Evolutionary conservation across 2,329 filamentous ascomycete genomes (phyloP).

Genomic region (Colletotrichum acutatum): DNA sequence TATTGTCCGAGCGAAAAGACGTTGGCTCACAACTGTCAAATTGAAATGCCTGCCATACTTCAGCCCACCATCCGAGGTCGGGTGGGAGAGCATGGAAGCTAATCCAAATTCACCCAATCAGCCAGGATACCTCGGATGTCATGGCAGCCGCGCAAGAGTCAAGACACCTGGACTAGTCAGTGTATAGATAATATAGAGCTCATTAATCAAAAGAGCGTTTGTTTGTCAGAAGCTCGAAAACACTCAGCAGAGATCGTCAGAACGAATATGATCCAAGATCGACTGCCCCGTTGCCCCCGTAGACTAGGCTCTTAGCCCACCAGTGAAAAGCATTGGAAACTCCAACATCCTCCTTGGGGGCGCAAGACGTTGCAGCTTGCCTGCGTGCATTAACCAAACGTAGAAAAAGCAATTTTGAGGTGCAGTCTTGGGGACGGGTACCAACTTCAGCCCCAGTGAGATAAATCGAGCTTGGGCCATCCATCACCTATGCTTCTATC

Average conservation of each 20-base stretch:
- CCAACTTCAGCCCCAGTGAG: neutral
- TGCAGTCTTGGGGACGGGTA: conserved; percentile 16
- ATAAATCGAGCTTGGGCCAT: conserved; percentile 12
- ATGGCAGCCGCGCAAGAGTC: neutral
- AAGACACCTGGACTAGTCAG: neutral
- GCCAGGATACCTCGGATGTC: neutral
- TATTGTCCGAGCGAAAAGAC: neutral
- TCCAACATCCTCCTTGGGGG: neutral
- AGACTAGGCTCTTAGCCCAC: neutral
- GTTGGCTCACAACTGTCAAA: conserved; percentile 1
- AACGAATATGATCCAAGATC: neutral
- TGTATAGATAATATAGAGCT: neutral
- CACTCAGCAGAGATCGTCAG: neutral
- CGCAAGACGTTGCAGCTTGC: conserved; percentile 8
- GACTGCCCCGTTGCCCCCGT: neutral
- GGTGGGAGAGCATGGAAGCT: neutral
- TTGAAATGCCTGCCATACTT: neutral
- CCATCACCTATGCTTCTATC: neutral
- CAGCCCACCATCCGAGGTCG: neutral
- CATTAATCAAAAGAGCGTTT: neutral
- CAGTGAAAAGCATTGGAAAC: neutral
- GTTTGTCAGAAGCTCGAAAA: neutral
- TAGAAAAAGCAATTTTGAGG: conserved; percentile 12
- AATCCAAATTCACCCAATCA: neutral
- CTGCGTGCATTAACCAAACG: conserved; percentile 3